Evolutionary conservation across 176 grass and related monocot genomes (phyloP).

Genomic region (Carex littledalei): DNA sequence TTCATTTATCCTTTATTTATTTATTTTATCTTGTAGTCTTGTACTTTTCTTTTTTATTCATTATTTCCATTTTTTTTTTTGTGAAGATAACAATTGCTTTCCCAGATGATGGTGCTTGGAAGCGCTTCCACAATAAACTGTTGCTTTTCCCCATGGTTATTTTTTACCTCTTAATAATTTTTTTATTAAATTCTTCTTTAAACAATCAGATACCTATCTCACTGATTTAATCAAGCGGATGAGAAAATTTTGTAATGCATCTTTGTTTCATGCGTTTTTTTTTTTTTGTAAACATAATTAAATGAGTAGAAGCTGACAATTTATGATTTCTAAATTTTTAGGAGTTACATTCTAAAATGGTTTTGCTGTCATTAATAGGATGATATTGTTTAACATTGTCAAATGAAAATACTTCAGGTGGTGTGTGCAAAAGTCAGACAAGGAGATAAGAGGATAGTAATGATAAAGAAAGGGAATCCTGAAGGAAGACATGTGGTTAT

Average conservation of each 20-base stretch:
- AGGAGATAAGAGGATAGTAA: constrained; percentile 72
- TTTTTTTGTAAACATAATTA: background rate
- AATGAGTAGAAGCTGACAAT: background rate
- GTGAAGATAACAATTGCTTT: constrained; percentile 84
- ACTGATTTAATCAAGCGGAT: background rate
- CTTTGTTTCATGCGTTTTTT: background rate
- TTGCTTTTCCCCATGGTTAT: constrained; percentile 74
- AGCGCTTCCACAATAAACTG: constrained; percentile 84
- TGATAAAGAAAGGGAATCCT: constrained; percentile 72
- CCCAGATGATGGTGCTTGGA: constrained; percentile 97
- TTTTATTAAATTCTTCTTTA: background rate
- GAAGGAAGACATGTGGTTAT: constrained; percentile 81
- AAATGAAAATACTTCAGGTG: constrained; percentile 36
- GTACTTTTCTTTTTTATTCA: background rate
- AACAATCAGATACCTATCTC: background rate
- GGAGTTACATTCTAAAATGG: background rate
- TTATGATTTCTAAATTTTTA: background rate
- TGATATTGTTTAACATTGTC: background rate
- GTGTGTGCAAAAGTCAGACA: constrained; percentile 83
- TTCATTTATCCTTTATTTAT: background rate
- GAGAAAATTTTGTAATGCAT: background rate
- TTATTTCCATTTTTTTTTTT: background rate
- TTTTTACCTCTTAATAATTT: background rate
- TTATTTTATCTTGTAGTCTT: background rate
- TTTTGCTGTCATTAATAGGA: background rate